Percentiles rank a stretch among this genome's conserved stretches.
Conservation (phyloP, 2,329 filamentous ascomycete species). For the Clonostachys byssicola region DNA sequence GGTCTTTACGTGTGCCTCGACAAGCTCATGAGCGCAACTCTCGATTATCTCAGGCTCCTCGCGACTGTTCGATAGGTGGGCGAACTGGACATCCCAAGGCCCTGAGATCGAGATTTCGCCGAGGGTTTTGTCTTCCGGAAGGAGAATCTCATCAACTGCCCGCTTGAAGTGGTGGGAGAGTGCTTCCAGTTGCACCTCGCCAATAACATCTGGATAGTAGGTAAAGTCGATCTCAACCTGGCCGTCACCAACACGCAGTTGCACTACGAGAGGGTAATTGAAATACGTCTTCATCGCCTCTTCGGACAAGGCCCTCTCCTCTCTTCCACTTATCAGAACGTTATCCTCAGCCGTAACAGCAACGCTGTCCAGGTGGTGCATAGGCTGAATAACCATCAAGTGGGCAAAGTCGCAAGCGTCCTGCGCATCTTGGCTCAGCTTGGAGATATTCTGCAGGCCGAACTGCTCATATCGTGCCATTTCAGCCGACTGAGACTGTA, state of each 20-base stretch:
- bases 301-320: neutral
- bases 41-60: neutral
- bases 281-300: constrained; percentile 2
- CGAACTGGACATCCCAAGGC: constrained; percentile 1
- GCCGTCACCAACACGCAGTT: neutral
- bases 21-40: neutral
- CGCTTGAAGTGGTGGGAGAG: constrained; percentile 7
- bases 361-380: neutral
- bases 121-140: constrained; percentile 1
- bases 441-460: constrained; percentile 14
- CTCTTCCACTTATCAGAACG: neutral
- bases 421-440: constrained; percentile 6
- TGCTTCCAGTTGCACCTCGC: neutral
- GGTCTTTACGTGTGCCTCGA: neutral
- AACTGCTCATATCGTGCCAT: constrained; percentile 12
- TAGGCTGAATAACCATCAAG: constrained; percentile 9
- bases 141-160: constrained; percentile 7
- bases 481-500: constrained; percentile 7
- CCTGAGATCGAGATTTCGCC: neutral
- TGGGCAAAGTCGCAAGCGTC: constrained; percentile 11
- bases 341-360: neutral
- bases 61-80: neutral
- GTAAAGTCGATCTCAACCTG: neutral
- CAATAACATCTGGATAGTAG: neutral
- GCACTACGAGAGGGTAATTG: constrained; percentile 1